phyloP scores from a whole-genome alignment of 176 grass and related monocot genomes.

The Microstegium vimineum region DNA sequence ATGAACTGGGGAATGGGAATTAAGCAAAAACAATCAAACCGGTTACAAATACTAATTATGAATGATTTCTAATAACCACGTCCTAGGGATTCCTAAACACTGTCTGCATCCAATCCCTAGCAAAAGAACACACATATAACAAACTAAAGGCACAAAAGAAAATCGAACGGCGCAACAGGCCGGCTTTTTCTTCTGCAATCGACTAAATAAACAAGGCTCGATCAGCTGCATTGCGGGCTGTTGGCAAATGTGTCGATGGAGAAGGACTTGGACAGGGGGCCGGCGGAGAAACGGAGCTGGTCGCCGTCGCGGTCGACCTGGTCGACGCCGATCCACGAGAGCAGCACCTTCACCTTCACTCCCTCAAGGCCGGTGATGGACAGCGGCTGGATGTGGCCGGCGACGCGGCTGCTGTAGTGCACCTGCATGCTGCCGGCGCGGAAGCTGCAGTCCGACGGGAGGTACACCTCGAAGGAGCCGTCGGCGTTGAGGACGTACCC shows the following conservation, averaged over 20 bases:
- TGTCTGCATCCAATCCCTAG: not conserved
- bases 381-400: constrained; percentile 15
- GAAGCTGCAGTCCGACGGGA: constrained; percentile 35
- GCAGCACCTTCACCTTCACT: constrained; percentile 44
- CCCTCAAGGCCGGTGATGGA: constrained; percentile 24
- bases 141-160: not conserved
- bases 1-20: not conserved
- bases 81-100: not conserved
- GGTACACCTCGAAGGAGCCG: constrained; percentile 54
- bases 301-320: constrained; percentile 16
- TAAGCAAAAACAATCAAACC: not conserved
- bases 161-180: too few species aligned
- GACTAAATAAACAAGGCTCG: not conserved
- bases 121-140: too few species aligned
- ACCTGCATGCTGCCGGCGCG: constrained; percentile 14
- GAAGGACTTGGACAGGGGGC: constrained; percentile 36
- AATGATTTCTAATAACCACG: not conserved
- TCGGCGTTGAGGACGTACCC: constrained; percentile 31
- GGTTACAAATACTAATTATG: not conserved
- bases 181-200: not conserved
- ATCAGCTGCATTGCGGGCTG: constrained; percentile 22
- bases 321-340: constrained; percentile 35
- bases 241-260: constrained; percentile 34
- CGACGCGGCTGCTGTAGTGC: constrained; percentile 34
- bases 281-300: constrained; percentile 34